These are phyloP conservation scores for Pythium grandisporangium DNA, from an alignment of 352 stramenopile genomes.

Conservation along the genomic window DNA sequence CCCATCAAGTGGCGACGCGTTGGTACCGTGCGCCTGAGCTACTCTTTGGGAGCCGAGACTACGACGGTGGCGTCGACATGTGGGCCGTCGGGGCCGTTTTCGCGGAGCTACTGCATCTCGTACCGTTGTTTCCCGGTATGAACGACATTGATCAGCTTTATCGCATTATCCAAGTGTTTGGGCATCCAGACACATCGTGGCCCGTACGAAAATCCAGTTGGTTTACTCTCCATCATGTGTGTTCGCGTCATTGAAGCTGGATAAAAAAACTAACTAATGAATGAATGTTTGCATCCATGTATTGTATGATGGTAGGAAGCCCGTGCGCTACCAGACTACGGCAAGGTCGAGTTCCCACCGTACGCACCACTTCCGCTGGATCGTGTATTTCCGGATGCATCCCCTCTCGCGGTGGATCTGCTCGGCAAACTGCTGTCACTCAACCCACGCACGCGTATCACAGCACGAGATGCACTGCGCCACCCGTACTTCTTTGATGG, in stretches of 20 bases:
- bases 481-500: slow-evolving; percentile 10
- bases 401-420: slow-evolving; percentile 32
- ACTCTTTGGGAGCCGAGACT: slow-evolving; percentile 58
- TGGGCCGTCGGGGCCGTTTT: slow-evolving; percentile 63
- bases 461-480: slow-evolving; percentile 23
- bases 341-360: slow-evolving; percentile 56
- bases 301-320: slow-evolving; percentile 3
- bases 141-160: slow-evolving; percentile 81
- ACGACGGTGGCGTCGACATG: slow-evolving; percentile 59
- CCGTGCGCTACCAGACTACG: slow-evolving; percentile 39
- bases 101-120: slow-evolving; percentile 47
- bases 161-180: slow-evolving; percentile 57
- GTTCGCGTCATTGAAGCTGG: no score
- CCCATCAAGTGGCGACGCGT: slow-evolving; percentile 68
- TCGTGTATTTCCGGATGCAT: slow-evolving; percentile 37
- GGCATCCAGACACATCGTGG: slow-evolving; percentile 43
- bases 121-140: slow-evolving; percentile 66
- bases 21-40: slow-evolving; percentile 81
- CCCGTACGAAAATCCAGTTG: no score
- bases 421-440: slow-evolving; percentile 26
- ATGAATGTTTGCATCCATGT: no score
- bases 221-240: no score
- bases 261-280: no score
- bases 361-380: slow-evolving; percentile 32
- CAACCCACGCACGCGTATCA: slow-evolving; percentile 24